Evolutionary conservation across 352 stramenopile species (phyloP), one percentile per base, ranked within the genome.

Genomic region (Phytophthora rubi): DNA sequence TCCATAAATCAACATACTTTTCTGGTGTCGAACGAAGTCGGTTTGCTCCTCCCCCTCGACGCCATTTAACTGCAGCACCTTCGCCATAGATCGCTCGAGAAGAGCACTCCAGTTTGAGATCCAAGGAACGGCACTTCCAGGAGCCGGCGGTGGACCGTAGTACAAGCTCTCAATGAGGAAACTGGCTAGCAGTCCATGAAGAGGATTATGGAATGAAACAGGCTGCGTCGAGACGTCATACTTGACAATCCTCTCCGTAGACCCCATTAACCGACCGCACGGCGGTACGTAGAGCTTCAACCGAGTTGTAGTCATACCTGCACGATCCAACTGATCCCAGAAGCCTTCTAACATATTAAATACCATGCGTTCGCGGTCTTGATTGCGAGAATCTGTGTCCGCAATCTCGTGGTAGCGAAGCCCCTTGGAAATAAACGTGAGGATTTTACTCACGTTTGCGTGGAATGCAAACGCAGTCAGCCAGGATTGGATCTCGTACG

Each of bases 401-500:
- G 42, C 60, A 45, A 75, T 77, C 61, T 88, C 76, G 32, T 88
- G 77, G 51, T 90, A 83, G 15, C 85, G 86, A 28, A 94, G 51
- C 0, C 83, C 83, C 61, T 90, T 92, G 6, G 81, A 80, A 8
- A 92, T 73, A 6, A 88, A 80, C 2, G 82, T 85, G 16, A 87
- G 47, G 18, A 92, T 73, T 47, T 89, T 89, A 39, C 81, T 92
- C 45, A 91, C 76, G 44, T 83, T 87, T 7, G 83, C 86, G 47
- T 93, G 87, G 58, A 99, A 89, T 21, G 89, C 91, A 81, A 99
- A 99, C 0, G 97, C 96, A 6, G 92, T 91, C 35, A 98, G 77
- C 95, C 96, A 99, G 37, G 91, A 76, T 60, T 96, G 89, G 5
- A 95, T 96, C 77, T 99, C 96, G 64, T 96, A 99, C 62, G 98